phyloP scores from a whole-genome alignment of 2,329 filamentous ascomycete species.

The Plenodomus lindquistii region DNA sequence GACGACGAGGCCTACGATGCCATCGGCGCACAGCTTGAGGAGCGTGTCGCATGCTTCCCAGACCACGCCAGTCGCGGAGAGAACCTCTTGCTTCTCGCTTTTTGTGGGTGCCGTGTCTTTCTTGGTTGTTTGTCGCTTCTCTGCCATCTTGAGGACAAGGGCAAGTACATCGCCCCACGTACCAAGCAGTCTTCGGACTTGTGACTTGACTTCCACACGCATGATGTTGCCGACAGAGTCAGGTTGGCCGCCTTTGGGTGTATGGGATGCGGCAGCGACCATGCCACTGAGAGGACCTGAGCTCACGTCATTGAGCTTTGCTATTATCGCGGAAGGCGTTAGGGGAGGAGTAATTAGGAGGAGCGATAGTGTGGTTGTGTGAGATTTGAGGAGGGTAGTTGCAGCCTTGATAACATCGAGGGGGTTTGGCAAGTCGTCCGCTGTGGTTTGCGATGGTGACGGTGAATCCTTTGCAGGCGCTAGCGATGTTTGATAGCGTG shows the following conservation, averaged over 20 bases:
- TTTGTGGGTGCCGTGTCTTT: slow-evolving; percentile 27
- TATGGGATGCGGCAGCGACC: slow-evolving; percentile 57
- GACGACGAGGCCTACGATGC: slow-evolving; percentile 71
- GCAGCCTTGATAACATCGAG: slow-evolving; percentile 73
- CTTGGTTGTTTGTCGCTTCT: slow-evolving; percentile 45
- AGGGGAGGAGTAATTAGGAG: slow-evolving; percentile 86
- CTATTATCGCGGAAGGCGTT: slow-evolving; percentile 73
- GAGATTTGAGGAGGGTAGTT: slow-evolving; percentile 74
- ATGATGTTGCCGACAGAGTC: slow-evolving; percentile 51
- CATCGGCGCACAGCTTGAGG: slow-evolving; percentile 64
- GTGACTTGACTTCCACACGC: slow-evolving; percentile 64
- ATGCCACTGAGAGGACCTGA: slow-evolving; percentile 73
- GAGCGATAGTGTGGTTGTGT: slow-evolving; percentile 85
- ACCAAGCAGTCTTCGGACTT: slow-evolving; percentile 62
- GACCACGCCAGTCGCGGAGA: slow-evolving; percentile 72
- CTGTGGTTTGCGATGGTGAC: slow-evolving; percentile 11
- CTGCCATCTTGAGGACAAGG: slow-evolving; percentile 64
- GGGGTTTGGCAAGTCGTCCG: slow-evolving; percentile 44
- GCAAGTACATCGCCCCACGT: slow-evolving; percentile 66
- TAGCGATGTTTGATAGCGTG: slow-evolving; percentile 43
- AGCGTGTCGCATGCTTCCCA: slow-evolving; percentile 84
- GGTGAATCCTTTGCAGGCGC: slow-evolving; percentile 15
- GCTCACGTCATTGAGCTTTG: slow-evolving; percentile 73
- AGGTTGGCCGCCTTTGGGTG: slow-evolving; percentile 15
- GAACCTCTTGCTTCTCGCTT: slow-evolving; percentile 48